Conservation (phyloP, 2,329 filamentous ascomycete genomes). For the Xylariaceae sp. region DNA sequence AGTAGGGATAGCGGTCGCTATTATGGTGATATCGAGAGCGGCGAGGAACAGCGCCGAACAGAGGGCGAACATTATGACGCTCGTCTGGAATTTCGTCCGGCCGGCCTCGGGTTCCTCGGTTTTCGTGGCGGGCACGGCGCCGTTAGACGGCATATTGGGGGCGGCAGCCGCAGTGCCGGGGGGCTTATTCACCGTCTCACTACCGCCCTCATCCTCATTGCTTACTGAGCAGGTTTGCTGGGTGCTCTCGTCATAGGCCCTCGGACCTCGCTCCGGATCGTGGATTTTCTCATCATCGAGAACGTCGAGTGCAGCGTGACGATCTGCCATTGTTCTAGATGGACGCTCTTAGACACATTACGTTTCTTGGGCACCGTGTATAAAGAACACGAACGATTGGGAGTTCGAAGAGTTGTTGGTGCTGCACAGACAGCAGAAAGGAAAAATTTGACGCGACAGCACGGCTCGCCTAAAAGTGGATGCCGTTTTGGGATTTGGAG, state of each 20-base stretch:
- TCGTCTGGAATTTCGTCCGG: constrained; percentile 35
- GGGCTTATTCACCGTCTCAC: constrained; percentile 5
- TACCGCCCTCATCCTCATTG: constrained; percentile 12
- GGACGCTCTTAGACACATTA: neutral
- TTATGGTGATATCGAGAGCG: constrained; percentile 62
- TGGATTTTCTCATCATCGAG: constrained; percentile 24
- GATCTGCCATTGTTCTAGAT: constrained; percentile 14
- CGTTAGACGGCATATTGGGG: neutral
- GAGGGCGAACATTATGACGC: constrained; percentile 37
- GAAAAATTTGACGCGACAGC: too few relatives aligned
- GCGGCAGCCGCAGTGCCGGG: neutral
- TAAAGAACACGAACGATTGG: neutral
- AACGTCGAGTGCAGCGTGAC: constrained; percentile 11
- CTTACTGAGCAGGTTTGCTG: constrained; percentile 17
- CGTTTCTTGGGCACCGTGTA: neutral
- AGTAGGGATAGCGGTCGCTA: constrained; percentile 68
- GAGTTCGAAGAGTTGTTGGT: too few relatives aligned
- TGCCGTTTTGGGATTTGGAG: too few relatives aligned
- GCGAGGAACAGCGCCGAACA: constrained; percentile 52
- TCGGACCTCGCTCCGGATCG: constrained; percentile 22
- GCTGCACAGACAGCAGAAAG: too few relatives aligned
- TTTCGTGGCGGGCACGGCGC: constrained; percentile 6
- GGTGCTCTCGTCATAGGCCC: constrained; percentile 3
- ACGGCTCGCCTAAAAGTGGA: too few relatives aligned
- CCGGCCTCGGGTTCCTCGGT: constrained; percentile 19